Evolutionary conservation across 2,329 filamentous ascomycete species (phyloP), one percentile per base, ranked within the genome.

Genomic region (Cryphonectria japonica): DNA sequence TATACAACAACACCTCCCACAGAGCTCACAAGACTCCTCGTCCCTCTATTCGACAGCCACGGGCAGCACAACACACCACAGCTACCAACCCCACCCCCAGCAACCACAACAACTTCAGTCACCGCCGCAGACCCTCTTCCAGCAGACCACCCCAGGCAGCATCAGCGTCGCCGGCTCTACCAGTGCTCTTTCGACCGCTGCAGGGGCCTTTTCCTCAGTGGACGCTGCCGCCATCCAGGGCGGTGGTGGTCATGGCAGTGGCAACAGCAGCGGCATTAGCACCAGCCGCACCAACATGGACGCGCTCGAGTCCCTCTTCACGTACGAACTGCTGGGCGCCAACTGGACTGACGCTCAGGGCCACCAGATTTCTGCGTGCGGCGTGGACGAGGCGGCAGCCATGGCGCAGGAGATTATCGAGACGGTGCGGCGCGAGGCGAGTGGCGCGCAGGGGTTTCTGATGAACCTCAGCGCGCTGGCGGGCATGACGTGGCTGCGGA

Each of bases 391-490:
- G 75, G 85, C 85, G 1, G 78, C 81, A 14, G 87, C 85, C 41
- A 81, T 91, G n/a, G 82, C 85, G 66, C 83, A 86, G 70, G 81
- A 84, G 60, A 83, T 86, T n/a, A 81, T 90, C 34, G 83, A 86
- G 68, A 85, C 85, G 68, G 82, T 90, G 72, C 83, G 85, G 72
- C 82, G 82, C 54, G 82, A 84, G 61, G 85, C 87, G 0, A 78
- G 81, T 0, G 86, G 83, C 14, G 83, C 85, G 6, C 84, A 89
- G 75, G 82, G 84, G 0, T 90, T 91, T 74, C 79, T 91, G 16
- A 85, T 89, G 74, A 90, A 89, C 75, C 77, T 90, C 7, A 84
- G 88, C 0, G 87, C 87, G 5, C 81, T 91, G 14, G 85, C 84
- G 0, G 88, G 89, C 11, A 86, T 86, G 3, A 83, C 81, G 65